Evolutionary conservation across 805 yeast species (phyloP), one percentile per base, ranked within the genome.

Genomic region (Kuraishia piskuri): DNA sequence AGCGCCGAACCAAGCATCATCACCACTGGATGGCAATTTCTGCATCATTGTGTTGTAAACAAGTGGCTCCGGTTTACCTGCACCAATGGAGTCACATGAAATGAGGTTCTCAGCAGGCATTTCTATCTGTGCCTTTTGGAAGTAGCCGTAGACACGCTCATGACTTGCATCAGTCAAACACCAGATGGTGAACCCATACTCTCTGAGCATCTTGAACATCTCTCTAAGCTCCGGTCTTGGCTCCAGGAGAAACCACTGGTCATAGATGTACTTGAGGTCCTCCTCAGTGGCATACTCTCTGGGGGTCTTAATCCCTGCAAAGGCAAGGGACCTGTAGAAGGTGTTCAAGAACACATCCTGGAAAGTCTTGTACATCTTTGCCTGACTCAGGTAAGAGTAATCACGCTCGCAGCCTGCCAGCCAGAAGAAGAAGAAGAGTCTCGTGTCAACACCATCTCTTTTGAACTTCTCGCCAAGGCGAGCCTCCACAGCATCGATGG

Each of bases 1-100:
- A 48, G 69, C 69, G 14, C 65, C 68, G 58, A 65, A 65, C 58
- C 63, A 65, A 3, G 65, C 66, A 54, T 64, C 68, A 25, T 61
- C 59, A 22, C 63, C 66, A 22, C 56, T 55, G 4, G 62, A 60
- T 9, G 64, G 63, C 26, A 65, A 60, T 48, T 58, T 61, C 12
- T 58, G 51, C 10, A 63, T 55, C 56, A 65, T 65, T 25, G 53
- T 63, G 52, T 63, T 46, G 52, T 65, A 65, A 26, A 64, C 69
- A 12, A 52, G 53, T 3, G 63, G 61, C 37, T 62, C 66, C 17
- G 69, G 69, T 36, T 65, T 65, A 23, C 68, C 69, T 45, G 59
- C 58, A 48, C 65, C 63, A 20, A 65, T 52, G 2, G 64, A 59
- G 50, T 65, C 69, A 57, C 69, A 65, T 12, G 69, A 65, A 20